Base-by-base conservation (phyloP, 169 alveolate species). In the Nephromyces sp. region DNA sequence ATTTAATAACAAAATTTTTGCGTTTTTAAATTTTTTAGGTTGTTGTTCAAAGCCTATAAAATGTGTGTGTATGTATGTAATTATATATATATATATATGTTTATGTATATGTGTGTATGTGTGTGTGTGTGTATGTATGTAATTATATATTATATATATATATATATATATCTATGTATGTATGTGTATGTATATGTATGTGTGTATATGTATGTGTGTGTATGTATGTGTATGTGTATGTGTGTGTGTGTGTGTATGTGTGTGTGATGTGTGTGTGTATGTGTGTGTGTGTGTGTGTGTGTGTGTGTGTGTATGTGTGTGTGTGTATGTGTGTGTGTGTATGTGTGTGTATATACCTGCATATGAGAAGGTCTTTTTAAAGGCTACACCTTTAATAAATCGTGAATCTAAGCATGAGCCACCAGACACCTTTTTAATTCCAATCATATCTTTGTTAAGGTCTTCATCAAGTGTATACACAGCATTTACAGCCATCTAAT, bases 321-420 rank as follows among this genome's bases (percentile, higher is more conserved):
- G 15, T 15, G 57, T 15, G 15, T 15, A 15, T 15, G 57, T 15
- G 57, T 15, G 57, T 15, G 15, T 43, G 57, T 15, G 57, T 43
- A 15, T 15, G n/a, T n/a, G n/a, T n/a, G n/a, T 8, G 33, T 6
- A 1, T 27, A 51, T 1, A 68, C 79, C 79, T 27, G 99, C 99
- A 84, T 96, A 96, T 8, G 98, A 93, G 86, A 96, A 96, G n/a
- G 99, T 95, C 81, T 96, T 96, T 78, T 93, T 94, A 81, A 96
- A 96, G 4, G 99, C 99, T 30, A 96, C 99, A 6, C 99, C 99
- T 52, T 91, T 90, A 43, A 96, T 93, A 22, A 95, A 83, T 73
- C 88, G 86, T 27, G 98, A 91, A 78, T 96, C 95, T 21, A 73
- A 43, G 43, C 86, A 86, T 4, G 97, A 89, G 6, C 99, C 99